Percentiles rank a stretch among this genome's conserved stretches.
phyloP scores from a whole-genome alignment of 495 filamentous ascomycete genomes.

The Xylaria curta region DNA sequence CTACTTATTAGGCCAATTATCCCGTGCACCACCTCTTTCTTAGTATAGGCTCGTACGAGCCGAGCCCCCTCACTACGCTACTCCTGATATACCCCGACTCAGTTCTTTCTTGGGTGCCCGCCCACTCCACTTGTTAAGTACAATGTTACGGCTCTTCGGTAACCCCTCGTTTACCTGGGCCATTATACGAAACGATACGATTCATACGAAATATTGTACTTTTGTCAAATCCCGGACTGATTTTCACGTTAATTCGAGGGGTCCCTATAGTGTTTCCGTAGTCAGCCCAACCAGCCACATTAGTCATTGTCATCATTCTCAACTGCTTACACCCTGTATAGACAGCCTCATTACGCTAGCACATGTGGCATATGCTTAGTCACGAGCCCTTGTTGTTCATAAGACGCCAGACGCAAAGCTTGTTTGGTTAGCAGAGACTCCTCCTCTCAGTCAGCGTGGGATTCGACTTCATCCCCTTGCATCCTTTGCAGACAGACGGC shows the following conservation, averaged over 20 bases:
- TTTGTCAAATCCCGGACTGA: neutral
- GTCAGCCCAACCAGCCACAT: neutral
- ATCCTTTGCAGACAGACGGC: neutral
- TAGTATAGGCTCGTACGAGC: constrained; percentile 9
- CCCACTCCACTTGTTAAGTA: neutral
- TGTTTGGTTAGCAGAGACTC: neutral
- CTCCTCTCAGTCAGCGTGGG: neutral
- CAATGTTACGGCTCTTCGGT: neutral
- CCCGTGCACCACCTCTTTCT: neutral
- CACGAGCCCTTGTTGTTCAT: neutral
- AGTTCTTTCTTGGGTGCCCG: neutral
- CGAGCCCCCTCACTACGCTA: constrained; percentile 2
- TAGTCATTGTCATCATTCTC: constrained; percentile 1
- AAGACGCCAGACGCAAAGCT: neutral
- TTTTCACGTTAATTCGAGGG: neutral
- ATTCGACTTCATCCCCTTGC: neutral
- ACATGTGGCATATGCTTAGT: neutral
- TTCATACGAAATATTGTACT: constrained; percentile 9
- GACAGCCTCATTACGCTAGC: neutral
- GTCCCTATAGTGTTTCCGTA: neutral
- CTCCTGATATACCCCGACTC: constrained; percentile 1
- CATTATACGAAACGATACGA: neutral
- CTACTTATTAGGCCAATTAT: neutral
- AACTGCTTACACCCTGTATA: neutral
- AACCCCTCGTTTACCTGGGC: neutral